Evolutionary conservation across 805 yeast genomes (phyloP), one percentile per base, ranked within the genome.

Genomic region (Saturnispora quitensis): DNA sequence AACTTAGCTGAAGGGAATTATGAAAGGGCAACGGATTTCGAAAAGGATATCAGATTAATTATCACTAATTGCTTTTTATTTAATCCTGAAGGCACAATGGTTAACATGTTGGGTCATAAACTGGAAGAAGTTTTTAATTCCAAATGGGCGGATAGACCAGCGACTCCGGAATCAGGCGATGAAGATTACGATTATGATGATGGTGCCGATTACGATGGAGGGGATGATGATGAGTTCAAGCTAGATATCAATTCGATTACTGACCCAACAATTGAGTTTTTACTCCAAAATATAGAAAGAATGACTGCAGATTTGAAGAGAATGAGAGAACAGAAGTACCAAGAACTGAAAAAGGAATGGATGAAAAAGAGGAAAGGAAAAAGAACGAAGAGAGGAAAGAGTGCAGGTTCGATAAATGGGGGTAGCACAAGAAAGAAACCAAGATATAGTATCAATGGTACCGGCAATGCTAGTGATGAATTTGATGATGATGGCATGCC

Each of bases 61-160:
- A 90, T 93, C 71, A 73, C 78, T 56, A 91, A 93, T 69, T 91
- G 98, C 70, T 93, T 88, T 66, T 74, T 77, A 15, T 93, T 91
- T 72, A 93, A 93, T 68, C 98, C 99, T 2, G 96, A 86, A 60
- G 96, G 97, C n/a, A 83, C 96, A 5, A 95, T 95, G 47, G 99
- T 93, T 36, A 89, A 90, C 67, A 78, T 80, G 77, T 86, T 93
- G 95, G 99, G 98, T 18, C 96, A 88, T 66, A 77, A 89, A 60
- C 73, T 93, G 51, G 97, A 93, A 68, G 83, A 82, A 27, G 78
- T 86, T 3, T 93, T 91, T 63, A 86, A 89, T 61, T 82, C 86
- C 62, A 84, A 82, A 66, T 91, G 98, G 97, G 77, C 80, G 24
- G 89, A 88, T 58, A 81, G 83, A 66, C 96, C 97, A 18, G 74